Evolutionary conservation across 306 rosid genomes (phyloP), one percentile per base, ranked within the genome.

Genomic region (Vicia sativa): DNA sequence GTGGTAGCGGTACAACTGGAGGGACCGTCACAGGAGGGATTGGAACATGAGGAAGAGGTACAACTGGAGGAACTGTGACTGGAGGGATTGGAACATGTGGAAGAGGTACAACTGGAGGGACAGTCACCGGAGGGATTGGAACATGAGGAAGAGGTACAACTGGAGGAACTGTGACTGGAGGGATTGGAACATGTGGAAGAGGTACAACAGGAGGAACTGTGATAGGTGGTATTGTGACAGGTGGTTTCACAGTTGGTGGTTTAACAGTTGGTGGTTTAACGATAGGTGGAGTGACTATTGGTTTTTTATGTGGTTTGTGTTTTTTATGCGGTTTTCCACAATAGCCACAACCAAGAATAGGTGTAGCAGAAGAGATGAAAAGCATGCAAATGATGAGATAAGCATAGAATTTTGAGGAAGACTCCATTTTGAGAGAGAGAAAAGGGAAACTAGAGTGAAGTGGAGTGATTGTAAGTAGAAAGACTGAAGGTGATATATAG

Each of bases 361-460:
- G 95, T 12, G 95, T 43, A 55, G 78, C 77, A 0, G 92, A 77
- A 73, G 99, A 90, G 19, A 88, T 9, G 79, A 88, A 75, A 57
- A 95, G 87, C 85, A 91, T 88, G 88, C 74, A 91, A 61, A 95
- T 70, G 79, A 95, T 71, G 75, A 91, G 72, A 65, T 80, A 66
- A 49, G 91, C 92, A 72, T 83, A 48, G 50, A 56, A 11, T 70
- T 88, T 88, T 2, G 90, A 57, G 73, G 83, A 78, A 74, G 84
- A 80, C 67, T 84, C 99, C 97, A 91, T 91, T 29, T 6, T 61
- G 43, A 21, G 49, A 28, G 49, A 28, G 38, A 57, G 75, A 29
- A 4, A 31, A 4, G 7, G 8, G 59, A 21, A 11, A 53, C 3
- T 12, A 23, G 14, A 41, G 69, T 46, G 43, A 9, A 25, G 48